Percentiles rank a stretch among this genome's conserved stretches.
phyloP scores from a whole-genome alignment of 176 grass and related monocot genomes.

The Hyparrhenia diplandra region DNA sequence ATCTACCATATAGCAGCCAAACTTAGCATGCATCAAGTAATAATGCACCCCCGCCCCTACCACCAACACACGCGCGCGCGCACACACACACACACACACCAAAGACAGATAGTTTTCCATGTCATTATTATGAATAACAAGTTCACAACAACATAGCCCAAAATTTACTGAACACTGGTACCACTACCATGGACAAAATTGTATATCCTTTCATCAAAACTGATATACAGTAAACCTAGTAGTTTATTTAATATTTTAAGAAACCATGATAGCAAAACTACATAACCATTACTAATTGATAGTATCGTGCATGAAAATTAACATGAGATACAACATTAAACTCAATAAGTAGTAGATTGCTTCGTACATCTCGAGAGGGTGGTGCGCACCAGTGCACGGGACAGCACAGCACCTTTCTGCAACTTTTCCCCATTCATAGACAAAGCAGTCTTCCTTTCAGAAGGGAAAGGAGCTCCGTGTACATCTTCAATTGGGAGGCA shows the following conservation, averaged over 20 bases:
- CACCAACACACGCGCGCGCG: too few species aligned
- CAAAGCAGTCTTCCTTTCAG: conserved; percentile 57
- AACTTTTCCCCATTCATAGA: conserved; percentile 48
- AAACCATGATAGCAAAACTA: background rate
- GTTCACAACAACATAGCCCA: background rate
- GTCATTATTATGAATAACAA: conserved; percentile 3
- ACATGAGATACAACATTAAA: background rate
- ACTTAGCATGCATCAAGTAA: too few species aligned
- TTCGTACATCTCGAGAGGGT: conserved; percentile 94
- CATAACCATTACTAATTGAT: background rate
- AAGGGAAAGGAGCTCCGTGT: conserved; percentile 70
- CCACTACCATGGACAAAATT: background rate
- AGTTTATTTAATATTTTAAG: background rate
- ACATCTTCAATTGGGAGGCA: conserved; percentile 59
- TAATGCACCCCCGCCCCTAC: too few species aligned
- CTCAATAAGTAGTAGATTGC: background rate
- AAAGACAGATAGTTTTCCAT: background rate
- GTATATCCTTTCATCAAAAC: background rate
- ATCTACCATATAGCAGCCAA: too few species aligned
- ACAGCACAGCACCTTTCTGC: conserved; percentile 64
- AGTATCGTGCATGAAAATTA: background rate
- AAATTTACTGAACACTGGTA: background rate
- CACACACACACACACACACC: fast-evolving
- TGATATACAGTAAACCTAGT: background rate
- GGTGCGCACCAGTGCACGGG: conserved; percentile 68